These are phyloP conservation scores for Sphagnum magellanicum DNA, from an alignment of 228 moss, liverwort and hornwort genomes.

Conservation along the genomic window DNA sequence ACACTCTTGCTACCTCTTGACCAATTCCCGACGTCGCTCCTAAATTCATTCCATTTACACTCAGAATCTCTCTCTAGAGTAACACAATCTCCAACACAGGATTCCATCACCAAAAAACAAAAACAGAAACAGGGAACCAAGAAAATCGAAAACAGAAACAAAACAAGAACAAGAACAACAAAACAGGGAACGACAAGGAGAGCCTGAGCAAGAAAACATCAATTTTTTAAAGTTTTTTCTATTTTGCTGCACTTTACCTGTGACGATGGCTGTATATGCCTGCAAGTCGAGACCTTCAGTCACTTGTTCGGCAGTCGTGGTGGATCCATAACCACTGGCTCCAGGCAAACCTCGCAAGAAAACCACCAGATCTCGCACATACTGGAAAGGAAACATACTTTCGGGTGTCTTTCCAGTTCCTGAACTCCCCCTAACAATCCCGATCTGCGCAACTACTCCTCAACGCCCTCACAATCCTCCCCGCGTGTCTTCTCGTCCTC, in stretches of 20 bases:
- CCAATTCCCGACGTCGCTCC: constrained; percentile 27
- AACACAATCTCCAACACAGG: background rate
- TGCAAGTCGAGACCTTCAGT: background rate
- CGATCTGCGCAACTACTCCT: too few species aligned
- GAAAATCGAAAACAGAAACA: too few species aligned
- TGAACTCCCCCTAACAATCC: too few species aligned
- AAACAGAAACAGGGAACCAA: background rate
- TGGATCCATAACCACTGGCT: constrained; percentile 10
- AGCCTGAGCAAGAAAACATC: background rate
- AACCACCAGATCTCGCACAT: background rate
- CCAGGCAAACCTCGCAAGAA: constrained; percentile 1
- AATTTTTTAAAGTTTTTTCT: too few species aligned
- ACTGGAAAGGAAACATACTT: background rate
- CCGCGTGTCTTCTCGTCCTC: too few species aligned
- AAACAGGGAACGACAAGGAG: background rate
- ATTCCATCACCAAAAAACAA: background rate
- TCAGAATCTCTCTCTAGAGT: background rate
- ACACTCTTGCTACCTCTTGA: constrained; percentile 28
- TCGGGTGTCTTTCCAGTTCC: background rate
- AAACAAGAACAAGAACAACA: too few species aligned
- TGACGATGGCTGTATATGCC: constrained; percentile 2
- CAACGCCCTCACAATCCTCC: too few species aligned
- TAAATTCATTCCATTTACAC: background rate
- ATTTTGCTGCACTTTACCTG: background rate
- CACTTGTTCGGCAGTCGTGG: constrained; percentile 4